Conservation (phyloP, 768 basidiomycete genomes). For the Boletellus ananas region DNA sequence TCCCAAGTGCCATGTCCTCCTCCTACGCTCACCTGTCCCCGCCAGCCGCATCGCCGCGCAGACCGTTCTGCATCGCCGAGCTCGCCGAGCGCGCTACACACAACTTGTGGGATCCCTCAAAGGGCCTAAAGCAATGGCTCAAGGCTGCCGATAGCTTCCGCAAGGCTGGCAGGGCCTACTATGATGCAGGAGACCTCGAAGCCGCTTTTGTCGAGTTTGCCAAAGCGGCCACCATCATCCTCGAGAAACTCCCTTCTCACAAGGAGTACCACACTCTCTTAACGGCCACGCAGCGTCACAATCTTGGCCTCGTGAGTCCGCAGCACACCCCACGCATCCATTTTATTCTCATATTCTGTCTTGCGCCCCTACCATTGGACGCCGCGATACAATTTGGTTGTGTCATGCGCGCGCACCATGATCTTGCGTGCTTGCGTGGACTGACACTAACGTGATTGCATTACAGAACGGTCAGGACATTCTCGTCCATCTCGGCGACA, state of each 20-base stretch:
- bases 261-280: conserved; percentile 57
- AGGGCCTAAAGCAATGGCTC: conserved; percentile 63
- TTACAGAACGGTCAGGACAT: conserved; percentile 73
- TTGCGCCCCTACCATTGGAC: not conserved
- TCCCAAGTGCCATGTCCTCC: conserved; percentile 20
- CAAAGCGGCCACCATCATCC: conserved; percentile 70
- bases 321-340: conserved; percentile 6
- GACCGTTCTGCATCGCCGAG: conserved; percentile 61
- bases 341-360: no score
- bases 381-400: no score
- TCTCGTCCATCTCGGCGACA: conserved; percentile 56
- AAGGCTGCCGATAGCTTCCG: conserved; percentile 61
- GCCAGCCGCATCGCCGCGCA: conserved; percentile 21
- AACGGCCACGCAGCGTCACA: conserved; percentile 55
- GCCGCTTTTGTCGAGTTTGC: conserved; percentile 70
- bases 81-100: conserved; percentile 60
- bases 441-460: conserved; percentile 14
- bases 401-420: not conserved
- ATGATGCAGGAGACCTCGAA: conserved; percentile 56
- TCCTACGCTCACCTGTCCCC: conserved; percentile 16
- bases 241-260: conserved; percentile 76
- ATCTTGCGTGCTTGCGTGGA: conserved; percentile 1
- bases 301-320: conserved; percentile 64
- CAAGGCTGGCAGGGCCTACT: conserved; percentile 47
- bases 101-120: conserved; percentile 52